phyloP scores from a whole-genome alignment of 257 asterid genomes.

The Linaria vulgaris region DNA sequence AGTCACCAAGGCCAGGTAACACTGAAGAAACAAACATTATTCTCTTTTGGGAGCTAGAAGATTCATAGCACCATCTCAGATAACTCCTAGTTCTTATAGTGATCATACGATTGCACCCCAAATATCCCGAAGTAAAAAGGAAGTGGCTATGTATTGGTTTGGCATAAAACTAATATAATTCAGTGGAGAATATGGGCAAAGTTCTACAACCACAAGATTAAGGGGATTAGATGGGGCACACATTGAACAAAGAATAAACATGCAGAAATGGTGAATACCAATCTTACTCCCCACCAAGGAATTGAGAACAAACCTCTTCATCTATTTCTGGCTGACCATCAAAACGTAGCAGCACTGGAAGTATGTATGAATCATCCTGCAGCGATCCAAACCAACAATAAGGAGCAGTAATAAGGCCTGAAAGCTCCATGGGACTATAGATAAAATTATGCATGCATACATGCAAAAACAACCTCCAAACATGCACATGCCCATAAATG shows the following conservation, averaged over 20 bases:
- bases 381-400: slow-evolving; percentile 26
- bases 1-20: slow-evolving; percentile 2
- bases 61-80: slow-evolving; percentile 1
- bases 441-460: background rate
- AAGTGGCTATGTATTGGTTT: background rate
- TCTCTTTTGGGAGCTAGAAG: background rate
- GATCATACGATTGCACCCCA: slow-evolving; percentile 14
- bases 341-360: slow-evolving; percentile 87
- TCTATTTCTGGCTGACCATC: slow-evolving; percentile 96
- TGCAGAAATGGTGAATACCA: background rate
- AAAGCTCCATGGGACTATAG: background rate
- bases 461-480: too few species aligned
- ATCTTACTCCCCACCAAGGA: background rate
- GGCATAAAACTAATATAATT: too few species aligned
- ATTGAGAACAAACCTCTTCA: slow-evolving; percentile 65
- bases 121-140: slow-evolving; percentile 10
- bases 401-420: slow-evolving; percentile 17
- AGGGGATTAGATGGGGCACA: too few species aligned
- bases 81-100: background rate
- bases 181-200: slow-evolving; percentile 1
- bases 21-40: slow-evolving; percentile 7
- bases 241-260: too few species aligned
- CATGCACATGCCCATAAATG: background rate
- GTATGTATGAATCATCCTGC: slow-evolving; percentile 85
- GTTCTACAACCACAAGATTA: slow-evolving; percentile 13